Base-by-base conservation (phyloP, 2,329 filamentous ascomycete genomes). In the Diplodia scrobiculata region DNA sequence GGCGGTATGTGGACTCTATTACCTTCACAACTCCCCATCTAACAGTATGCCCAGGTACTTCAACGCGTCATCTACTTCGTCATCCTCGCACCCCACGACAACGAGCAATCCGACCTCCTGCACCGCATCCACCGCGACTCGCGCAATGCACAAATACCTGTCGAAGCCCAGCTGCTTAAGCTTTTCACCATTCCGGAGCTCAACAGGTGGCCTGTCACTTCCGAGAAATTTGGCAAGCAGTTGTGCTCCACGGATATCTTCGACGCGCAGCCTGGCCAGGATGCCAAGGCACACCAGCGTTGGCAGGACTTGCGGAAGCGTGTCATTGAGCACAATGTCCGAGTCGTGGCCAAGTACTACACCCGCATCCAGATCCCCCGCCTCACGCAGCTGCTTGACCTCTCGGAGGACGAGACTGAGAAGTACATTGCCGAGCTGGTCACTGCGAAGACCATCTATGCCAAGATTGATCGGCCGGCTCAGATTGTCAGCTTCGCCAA, bases 381-480 rank as follows among this genome's bases (percentile, higher is more conserved):
- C 38, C 84, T 99, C 68, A 97, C 92, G 7, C 86, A 95, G 78
- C 86, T 99, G 34, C 87, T 99, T 66, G 95, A 99, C 76, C 84
- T 99, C 71, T 90, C 89, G 0, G 92, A 96, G 77, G 92, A 96
- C 68, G 95, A 99, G 83, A 98, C 95, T 10, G 95, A 99, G 81
- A 97, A 96, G 84, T 98, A 98, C 82, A 97, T 99, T 74, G 96
- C 91, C 77, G 92, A 99, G 73, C 84, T 99, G 68, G 95, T 99
- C 59, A 97, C 93, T 50, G 92, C 91, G 70, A 98, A 98, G 87
- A 99, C 95, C 7, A 94, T 99, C 69, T 97, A 95, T 74, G 95
- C 95, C 69, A 96, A 96, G 80, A 99, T 99, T 73, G 95, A 99
- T 78, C 87, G 95, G 55, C 95, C 95, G 0, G 95, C 95, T 5